A percentile compares a stretch with the other conserved stretches of the same genome.
Evolutionary conservation across 352 stramenopile species (phyloP).

Genomic region (Phytophthora chlamydospora): DNA sequence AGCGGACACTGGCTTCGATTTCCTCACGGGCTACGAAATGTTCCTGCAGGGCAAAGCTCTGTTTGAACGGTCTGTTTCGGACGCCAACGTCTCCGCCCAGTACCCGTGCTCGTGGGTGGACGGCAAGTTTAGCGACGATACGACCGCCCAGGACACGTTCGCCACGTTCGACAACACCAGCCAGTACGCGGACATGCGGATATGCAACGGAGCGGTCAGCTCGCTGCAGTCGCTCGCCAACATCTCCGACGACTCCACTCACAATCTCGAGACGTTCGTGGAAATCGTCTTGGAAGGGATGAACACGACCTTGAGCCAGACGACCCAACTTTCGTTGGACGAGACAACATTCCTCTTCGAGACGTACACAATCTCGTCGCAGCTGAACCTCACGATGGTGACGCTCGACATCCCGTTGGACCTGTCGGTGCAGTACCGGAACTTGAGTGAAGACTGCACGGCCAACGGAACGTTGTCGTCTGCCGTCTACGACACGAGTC

Average conservation of each 20-base stretch:
- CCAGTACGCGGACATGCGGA: constrained; percentile 30
- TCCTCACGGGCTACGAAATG: constrained; percentile 42
- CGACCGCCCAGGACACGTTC: constrained; percentile 17
- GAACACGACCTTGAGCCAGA: constrained; percentile 29
- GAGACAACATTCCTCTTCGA: constrained; percentile 37
- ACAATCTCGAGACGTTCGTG: constrained; percentile 36
- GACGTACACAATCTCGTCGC: constrained; percentile 36
- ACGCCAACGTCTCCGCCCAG: constrained; percentile 34
- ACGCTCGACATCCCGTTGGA: constrained; percentile 44
- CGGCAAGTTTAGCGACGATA: constrained; percentile 24
- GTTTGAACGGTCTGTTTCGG: constrained; percentile 44
- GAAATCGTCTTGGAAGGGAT: constrained; percentile 28
- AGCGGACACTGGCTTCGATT: constrained; percentile 22
- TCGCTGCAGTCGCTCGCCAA: constrained; percentile 37
- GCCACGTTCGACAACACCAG: constrained; percentile 18
- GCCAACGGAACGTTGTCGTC: constrained; percentile 17
- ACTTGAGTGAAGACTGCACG: constrained; percentile 33
- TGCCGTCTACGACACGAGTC: constrained; percentile 19
- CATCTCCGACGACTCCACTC: constrained; percentile 28
- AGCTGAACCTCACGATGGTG: constrained; percentile 46
- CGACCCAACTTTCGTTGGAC: constrained; percentile 25
- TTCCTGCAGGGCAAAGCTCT: constrained; percentile 49
- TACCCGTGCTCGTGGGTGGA: constrained; percentile 46
- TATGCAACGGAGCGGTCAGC: constrained; percentile 41
- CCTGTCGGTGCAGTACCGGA: constrained; percentile 30